Base-by-base conservation (phyloP, 306 rosid species). In the Trichosanthes cucumerina region DNA sequence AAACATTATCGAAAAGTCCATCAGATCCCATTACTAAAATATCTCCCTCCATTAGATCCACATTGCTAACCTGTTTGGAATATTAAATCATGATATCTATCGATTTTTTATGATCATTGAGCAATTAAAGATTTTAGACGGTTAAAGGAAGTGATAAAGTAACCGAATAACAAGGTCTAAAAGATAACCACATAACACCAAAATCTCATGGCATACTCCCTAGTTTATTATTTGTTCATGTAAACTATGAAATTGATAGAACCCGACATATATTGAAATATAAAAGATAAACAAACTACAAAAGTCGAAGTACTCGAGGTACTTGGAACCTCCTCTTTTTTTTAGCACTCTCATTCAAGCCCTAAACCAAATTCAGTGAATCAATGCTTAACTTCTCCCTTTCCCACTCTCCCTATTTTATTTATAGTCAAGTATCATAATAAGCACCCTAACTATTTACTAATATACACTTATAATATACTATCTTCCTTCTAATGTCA, bases 11-110 rank as follows among this genome's bases (percentile, higher is more conserved):
- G 57, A 88, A 92, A 70, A 91, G 91, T 10, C 96, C 97, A 47
- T 95, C 97, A 0, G 98, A 92, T 44, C 97, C 98, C 96, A 89
- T 86, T 43, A 92, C 90, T 73, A 95, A 79, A 82, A 77, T 85
- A 65, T 92, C 98, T 77, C 93, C 93, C 83, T 89, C 93, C 54
- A 83, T 50, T 75, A 91, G 66, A 81, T 86, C 93, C 81, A 90
- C 87, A 74, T 71, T 84, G 86, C 90, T 80, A 70, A 95, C 96
- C 97, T 91, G 86, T 79, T 78, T 33, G 18, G 56, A 77, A 28
- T 44, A 77, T 64, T 49, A 9, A 52, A 50, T 24, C 28, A 53
- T 36, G 44, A 24, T 47, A 16, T 46, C 11, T 44, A 23, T 49
- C 18, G 36, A 19, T 49, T 4, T 65, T 49, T 14, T 1, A 26